phyloP scores from a whole-genome alignment of 1,139 yeast genomes.

The Blastobotrys persicus region DNA sequence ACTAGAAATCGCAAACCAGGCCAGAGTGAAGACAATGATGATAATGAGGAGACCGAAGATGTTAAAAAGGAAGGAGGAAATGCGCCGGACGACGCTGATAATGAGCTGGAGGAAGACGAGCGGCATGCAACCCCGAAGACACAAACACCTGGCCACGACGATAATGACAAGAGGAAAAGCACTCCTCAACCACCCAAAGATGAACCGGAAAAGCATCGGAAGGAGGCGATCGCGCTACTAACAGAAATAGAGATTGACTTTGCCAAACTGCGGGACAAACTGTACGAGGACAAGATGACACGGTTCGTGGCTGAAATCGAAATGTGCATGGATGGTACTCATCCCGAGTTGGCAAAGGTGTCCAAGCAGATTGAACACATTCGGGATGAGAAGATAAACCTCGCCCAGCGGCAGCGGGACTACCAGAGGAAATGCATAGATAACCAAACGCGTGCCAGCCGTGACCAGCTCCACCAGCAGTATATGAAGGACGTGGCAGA shows the following conservation, averaged over 20 bases:
- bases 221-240: slow-evolving; percentile 64
- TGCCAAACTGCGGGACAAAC: slow-evolving; percentile 75
- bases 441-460: slow-evolving; percentile 72
- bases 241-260: slow-evolving; percentile 80
- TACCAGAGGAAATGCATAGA: slow-evolving; percentile 76
- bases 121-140: too few relatives aligned
- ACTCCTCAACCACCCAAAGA: slow-evolving; percentile 10
- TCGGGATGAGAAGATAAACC: slow-evolving; percentile 63
- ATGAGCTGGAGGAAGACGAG: slow-evolving; percentile 11
- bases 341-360: slow-evolving; percentile 71
- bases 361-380: slow-evolving; percentile 70
- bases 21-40: too few relatives aligned
- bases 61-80: slow-evolving; percentile 1
- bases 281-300: slow-evolving; percentile 54
- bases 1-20: too few relatives aligned
- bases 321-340: slow-evolving; percentile 85
- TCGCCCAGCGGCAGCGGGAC: slow-evolving; percentile 66
- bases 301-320: slow-evolving; percentile 79
- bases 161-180: slow-evolving; percentile 18
- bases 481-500: slow-evolving; percentile 69
- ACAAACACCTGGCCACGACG: slow-evolving; percentile 18
- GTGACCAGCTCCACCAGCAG: slow-evolving; percentile 84
- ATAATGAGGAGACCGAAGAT: slow-evolving; percentile 5
- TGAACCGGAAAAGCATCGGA: slow-evolving; percentile 44
- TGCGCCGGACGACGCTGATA: slow-evolving; percentile 1